Evolutionary conservation across 129 eudicot genomes (phyloP), one percentile per base, ranked within the genome.

Genomic region (Flaveria linearis): DNA sequence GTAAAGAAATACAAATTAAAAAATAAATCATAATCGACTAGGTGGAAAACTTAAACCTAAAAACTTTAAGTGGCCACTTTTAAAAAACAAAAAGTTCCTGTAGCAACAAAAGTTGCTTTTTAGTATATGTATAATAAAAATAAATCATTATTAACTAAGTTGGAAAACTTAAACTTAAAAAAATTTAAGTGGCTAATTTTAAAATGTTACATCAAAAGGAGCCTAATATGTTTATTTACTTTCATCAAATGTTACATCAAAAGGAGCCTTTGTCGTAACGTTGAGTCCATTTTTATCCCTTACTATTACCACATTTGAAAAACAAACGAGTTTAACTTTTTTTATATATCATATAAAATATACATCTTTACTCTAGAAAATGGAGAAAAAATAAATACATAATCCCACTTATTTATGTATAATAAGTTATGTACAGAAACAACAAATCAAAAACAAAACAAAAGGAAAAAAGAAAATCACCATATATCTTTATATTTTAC

Each of bases 191-290:
- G 9, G 7, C 17, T 8, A 7, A 17, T 55, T 7, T 55, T 16
- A 9, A 17, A 55, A 55, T 55, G 61, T 18, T 55, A 55, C 28
- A 55, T 55, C 62, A 55, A 23, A 55, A 55, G 13, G 28, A 18
- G 62, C 62, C 62, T 18, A 2, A 6, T 49, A 42, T 46, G 4
- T 52, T 28, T 51, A 9, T n/a, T 8, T 1, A 53, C 30, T 72
- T 51, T 52, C 4, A 51, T 52, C 26, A 16, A 33, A n/a, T 52
- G 71, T 46, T 46, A 28, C 71, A 75, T 26, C 60, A 47, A 63
- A 28, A 28, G 70, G 72, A 36, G 36, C 72, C 47, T 75, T 26
- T 62, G 25, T 1, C 5, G 14, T 53, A 69, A 20, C 5, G 9
- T 46, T 46, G 45, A 70, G 41, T 43, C 53, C 45, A 43, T 13